Evolutionary conservation across 2,329 filamentous ascomycete genomes (phyloP), one percentile per base, ranked within the genome.

Genomic region (Daldinia eschscholtzii): DNA sequence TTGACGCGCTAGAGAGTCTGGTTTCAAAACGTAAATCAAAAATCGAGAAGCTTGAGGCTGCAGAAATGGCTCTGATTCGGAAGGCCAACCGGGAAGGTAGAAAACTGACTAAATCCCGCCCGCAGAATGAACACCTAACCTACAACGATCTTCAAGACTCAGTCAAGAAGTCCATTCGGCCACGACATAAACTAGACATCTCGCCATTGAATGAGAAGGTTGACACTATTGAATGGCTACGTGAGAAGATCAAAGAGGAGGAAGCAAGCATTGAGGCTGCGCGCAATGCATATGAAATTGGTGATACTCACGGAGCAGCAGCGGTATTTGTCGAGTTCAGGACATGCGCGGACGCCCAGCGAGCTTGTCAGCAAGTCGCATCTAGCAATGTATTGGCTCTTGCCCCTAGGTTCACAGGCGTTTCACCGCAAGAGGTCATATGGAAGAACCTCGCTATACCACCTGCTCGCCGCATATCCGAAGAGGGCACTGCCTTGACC

Each of bases 281-380:
- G 55, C 80, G 80, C 58, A 79, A 42, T 23, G 18, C 59, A 18
- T 58, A 76, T 52, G 67, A 70, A 1, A 67, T 72, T 13, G 64
- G 67, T 3, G 67, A 73, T 5, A 71, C 73, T 15, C 67, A 74
- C 33, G 74, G 74, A 13, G 60, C 86, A 87, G 72, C 83, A 91
- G 91, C 94, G 2, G 91, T 96, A n/a, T 98, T 99, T 75, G 92
- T 99, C 71, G 94, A 98, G 77, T 99, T 97, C 77, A 87, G 88
- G 70, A 89, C 88, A 3, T 93, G 97, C 77, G 87, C 90, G 26
- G 92, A 93, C 67, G 96, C 96, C 7, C 95, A 99, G 79, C 84
- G 87, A 64, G 94, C 95, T 26, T 97, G 87, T 80, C 94, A 98
- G 80, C 69, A 79, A 56, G 70, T 76, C 33, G 61, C 65, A 4